Evolutionary conservation across 2,329 filamentous ascomycete species (phyloP).

Genomic region (Botrytis galanthina): DNA sequence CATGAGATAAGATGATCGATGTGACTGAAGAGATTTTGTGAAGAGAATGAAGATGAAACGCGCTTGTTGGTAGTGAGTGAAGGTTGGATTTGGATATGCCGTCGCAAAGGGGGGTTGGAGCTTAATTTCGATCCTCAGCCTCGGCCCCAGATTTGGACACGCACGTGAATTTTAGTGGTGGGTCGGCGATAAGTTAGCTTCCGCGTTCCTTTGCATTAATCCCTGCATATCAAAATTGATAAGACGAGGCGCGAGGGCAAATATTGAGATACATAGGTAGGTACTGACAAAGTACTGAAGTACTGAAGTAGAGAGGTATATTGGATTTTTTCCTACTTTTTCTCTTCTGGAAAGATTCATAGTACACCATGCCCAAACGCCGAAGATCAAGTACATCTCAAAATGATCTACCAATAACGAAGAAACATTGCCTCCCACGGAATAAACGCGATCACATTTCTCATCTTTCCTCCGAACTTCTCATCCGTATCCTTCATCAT

Average conservation of each 20-base stretch:
- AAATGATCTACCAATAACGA: constrained; percentile 17
- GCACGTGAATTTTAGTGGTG: constrained; percentile 16
- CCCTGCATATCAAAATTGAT: constrained; percentile 10
- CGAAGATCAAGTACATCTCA: constrained; percentile 27
- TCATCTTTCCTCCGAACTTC: constrained; percentile 78
- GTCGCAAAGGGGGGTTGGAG: constrained; percentile 15
- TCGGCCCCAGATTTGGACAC: constrained; percentile 16
- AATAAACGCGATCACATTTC: constrained; percentile 61
- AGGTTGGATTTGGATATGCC: neutral
- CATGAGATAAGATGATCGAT: neutral
- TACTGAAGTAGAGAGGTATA: neutral
- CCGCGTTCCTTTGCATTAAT: neutral
- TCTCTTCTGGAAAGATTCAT: neutral
- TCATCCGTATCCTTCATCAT: constrained; percentile 78
- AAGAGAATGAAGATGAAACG: neutral
- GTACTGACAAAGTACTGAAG: neutral
- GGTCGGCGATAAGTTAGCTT: constrained; percentile 15
- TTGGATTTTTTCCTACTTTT: neutral
- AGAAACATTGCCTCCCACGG: constrained; percentile 25
- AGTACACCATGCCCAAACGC: constrained; percentile 29
- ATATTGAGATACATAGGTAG: neutral
- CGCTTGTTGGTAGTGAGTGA: constrained; percentile 1
- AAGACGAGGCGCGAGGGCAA: constrained; percentile 12
- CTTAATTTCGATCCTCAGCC: constrained; percentile 17
- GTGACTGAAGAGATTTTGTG: neutral